phyloP scores from a whole-genome alignment of 192 early-diverging fungal genomes.

The Coemansia umbellata region DNA sequence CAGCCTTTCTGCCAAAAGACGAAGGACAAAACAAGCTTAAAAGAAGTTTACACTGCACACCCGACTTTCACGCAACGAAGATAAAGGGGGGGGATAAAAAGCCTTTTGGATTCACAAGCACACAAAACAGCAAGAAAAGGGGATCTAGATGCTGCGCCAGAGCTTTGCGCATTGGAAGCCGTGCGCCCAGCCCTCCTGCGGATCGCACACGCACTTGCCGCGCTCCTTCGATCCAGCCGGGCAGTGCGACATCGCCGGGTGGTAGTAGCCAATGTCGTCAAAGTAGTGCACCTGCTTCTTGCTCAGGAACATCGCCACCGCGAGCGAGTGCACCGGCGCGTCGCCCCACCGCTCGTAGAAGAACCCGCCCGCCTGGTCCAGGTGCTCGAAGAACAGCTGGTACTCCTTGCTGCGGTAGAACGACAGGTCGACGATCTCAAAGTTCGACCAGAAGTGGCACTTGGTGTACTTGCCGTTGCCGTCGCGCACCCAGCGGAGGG shows the following conservation, averaged over 20 bases:
- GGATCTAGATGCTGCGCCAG: conserved; percentile 20
- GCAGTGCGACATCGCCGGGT: conserved; percentile 39
- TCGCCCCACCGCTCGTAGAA: conserved; percentile 77
- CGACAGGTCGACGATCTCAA: conserved; percentile 74
- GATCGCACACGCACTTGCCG: conserved; percentile 44
- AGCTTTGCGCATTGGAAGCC: conserved; percentile 43
- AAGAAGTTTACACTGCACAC: no score
- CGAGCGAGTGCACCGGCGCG: conserved; percentile 60
- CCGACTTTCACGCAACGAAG: no score
- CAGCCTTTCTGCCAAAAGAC: no score
- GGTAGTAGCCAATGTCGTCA: conserved; percentile 66
- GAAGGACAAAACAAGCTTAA: no score
- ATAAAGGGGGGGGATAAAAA: no score
- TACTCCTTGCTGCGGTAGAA: conserved; percentile 65
- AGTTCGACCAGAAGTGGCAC: conserved; percentile 80
- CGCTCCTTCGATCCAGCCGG: conserved; percentile 42
- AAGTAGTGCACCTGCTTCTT: conserved; percentile 63
- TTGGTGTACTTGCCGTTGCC: conserved; percentile 43
- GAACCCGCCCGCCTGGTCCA: conserved; percentile 75
- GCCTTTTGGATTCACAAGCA: no score
- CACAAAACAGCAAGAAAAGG: background rate
- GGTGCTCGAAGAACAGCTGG: conserved; percentile 57
- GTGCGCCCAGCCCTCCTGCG: conserved; percentile 32
- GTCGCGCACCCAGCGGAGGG: conserved; percentile 48
- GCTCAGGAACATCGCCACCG: conserved; percentile 53